Conservation (phyloP, 1,284 basidiomycete genomes). For the Ceratobasidium papillatum region DNA sequence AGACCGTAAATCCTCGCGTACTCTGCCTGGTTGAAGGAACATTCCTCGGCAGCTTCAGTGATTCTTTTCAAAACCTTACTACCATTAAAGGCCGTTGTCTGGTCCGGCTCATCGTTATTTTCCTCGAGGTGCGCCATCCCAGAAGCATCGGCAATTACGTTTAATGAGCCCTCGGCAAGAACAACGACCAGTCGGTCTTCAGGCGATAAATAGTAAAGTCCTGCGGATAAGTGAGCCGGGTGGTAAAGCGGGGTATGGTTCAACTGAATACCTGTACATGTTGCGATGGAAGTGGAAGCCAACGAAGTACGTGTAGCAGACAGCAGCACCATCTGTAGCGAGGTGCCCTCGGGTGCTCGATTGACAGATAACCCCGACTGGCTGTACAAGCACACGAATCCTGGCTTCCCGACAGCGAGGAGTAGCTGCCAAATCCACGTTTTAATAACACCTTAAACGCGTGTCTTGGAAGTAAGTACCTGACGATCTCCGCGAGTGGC, state of each 20-base stretch:
- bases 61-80: slow-evolving; percentile 19
- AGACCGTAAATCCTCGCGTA: slow-evolving; percentile 32
- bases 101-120: background rate
- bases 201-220: slow-evolving; percentile 61
- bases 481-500: slow-evolving; percentile 53
- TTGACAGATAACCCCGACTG: background rate
- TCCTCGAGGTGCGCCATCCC: slow-evolving; percentile 4
- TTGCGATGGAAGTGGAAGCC: slow-evolving; percentile 53
- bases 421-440: slow-evolving; percentile 38
- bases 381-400: slow-evolving; percentile 14
- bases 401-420: slow-evolving; percentile 32
- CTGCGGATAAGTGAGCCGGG: slow-evolving; percentile 53
- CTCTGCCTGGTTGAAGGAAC: slow-evolving; percentile 5
- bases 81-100: background rate
- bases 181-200: slow-evolving; percentile 64
- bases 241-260: slow-evolving; percentile 63
- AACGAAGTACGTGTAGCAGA: slow-evolving; percentile 54
- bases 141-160: slow-evolving; percentile 63
- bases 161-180: slow-evolving; percentile 73
- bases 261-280: slow-evolving; percentile 60
- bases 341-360: background rate
- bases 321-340: background rate
- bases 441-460: slow-evolving; percentile 59
- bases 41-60: slow-evolving; percentile 3
- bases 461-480: slow-evolving; percentile 59